Evolutionary conservation across 495 filamentous ascomycete genomes (phyloP), one percentile per base, ranked within the genome.

Genomic region (Talaromyces liani): DNA sequence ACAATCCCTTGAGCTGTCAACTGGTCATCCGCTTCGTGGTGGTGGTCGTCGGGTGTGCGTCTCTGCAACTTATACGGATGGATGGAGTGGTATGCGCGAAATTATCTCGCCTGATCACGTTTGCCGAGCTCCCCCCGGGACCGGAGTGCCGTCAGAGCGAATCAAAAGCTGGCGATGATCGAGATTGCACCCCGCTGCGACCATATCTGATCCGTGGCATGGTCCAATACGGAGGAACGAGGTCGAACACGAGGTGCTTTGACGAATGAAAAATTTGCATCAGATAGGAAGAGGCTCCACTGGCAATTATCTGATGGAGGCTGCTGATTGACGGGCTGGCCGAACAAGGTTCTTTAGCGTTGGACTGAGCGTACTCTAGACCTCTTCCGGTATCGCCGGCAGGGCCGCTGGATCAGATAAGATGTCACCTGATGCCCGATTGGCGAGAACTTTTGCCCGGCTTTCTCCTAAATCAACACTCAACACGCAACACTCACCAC

Each of bases 181-280:
- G 45, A 49, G n/a, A 20, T 18, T 36, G 31, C 31, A 18, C 41
- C 41, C 41, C 4, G n/a, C 39, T n/a, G 45, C 45, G 10, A 20
- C 45, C 45, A 49, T 49, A 49, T 49, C 45, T 20, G 45, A 49
- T 49, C 45, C 18, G 16, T 49, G 6, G 20, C 1, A 41, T 9
- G 36, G 45, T 49, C 45, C 45, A 49, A 49, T 49, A 7, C 45
- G 18, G n/a, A 18, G n/a, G n/a, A 20, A 6, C 53, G 12, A 12
- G 24, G 8, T 1, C 20, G 53, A 20, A 56, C 53, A 16, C 22
- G 53, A n/a, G 53, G 22, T 27, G 22, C 24, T 0, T 4, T 29
- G 27, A 56, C 53, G 53, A 56, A 56, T 56, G 53, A 56, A 29
- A 56, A 56, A 27, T 56, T 56, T 56, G 22, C 53, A 56, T 56